These are phyloP conservation scores for Trichoderma semiorbis DNA, from an alignment of 2,329 filamentous ascomycete genomes.

Conservation along the genomic window DNA sequence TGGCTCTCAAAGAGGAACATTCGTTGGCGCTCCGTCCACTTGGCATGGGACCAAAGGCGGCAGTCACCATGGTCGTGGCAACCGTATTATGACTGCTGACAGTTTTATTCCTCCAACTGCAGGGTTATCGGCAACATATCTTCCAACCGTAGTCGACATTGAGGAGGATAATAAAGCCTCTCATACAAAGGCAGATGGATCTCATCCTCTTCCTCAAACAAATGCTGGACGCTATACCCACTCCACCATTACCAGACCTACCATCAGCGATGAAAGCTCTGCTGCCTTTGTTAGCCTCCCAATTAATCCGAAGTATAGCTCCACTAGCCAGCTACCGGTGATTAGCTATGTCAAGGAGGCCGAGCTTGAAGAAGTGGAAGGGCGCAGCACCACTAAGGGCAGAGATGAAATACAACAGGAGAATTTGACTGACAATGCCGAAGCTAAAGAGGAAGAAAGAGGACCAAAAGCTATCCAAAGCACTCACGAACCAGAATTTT, in stretches of 20 bases:
- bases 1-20: not conserved
- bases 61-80: not conserved
- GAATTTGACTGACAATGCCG: not conserved
- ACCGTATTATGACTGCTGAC: not conserved
- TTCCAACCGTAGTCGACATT: not conserved
- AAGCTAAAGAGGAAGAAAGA: not conserved
- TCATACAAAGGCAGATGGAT: not conserved
- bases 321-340: not conserved
- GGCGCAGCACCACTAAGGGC: not conserved
- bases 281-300: too few species aligned
- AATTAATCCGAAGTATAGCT: not conserved
- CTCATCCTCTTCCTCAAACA: not conserved
- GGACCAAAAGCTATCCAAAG: not conserved
- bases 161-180: not conserved
- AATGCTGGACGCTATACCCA: not conserved
- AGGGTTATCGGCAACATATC: not conserved
- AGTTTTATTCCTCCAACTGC: not conserved
- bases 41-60: not conserved
- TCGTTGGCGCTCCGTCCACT: not conserved
- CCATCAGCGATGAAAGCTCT: not conserved
- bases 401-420: not conserved
- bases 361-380: not conserved
- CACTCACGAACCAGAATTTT: not conserved
- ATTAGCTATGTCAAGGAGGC: not conserved
- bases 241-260: not conserved